Percentiles rank a stretch among this genome's conserved stretches.
These are phyloP conservation scores for Penicillium malachiteum DNA, from an alignment of 495 filamentous ascomycete species.

Conservation along the genomic window DNA sequence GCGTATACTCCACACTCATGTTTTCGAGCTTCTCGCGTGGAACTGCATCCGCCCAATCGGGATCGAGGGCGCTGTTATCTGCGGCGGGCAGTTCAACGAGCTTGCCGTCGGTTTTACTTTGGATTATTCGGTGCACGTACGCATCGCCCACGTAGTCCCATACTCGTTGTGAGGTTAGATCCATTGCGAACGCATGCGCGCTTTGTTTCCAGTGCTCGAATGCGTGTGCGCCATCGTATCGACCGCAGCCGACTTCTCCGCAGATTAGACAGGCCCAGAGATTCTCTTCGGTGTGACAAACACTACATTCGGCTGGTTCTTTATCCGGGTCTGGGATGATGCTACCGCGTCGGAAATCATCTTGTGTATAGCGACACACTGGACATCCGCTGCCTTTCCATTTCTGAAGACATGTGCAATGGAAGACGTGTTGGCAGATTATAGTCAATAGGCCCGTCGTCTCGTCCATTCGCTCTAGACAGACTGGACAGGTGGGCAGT, in stretches of 20 bases:
- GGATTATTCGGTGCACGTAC: constrained; percentile 93
- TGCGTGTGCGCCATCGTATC: constrained; percentile 91
- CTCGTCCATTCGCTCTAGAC: constrained; percentile 97
- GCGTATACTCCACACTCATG: constrained; percentile 91
- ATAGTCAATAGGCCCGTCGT: constrained; percentile 93
- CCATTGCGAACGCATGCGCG: constrained; percentile 86
- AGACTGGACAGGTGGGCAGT: constrained; percentile 94
- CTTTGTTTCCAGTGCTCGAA: constrained; percentile 92
- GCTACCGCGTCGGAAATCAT: constrained; percentile 41
- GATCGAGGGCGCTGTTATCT: constrained; percentile 43
- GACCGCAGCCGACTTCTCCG: constrained; percentile 87
- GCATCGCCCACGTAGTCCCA: constrained; percentile 96
- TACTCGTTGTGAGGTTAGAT: constrained; percentile 87
- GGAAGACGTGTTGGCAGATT: constrained; percentile 96
- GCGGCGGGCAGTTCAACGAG: constrained; percentile 74
- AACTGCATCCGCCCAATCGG: constrained; percentile 65
- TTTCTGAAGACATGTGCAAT: constrained; percentile 94
- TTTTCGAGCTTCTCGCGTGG: constrained; percentile 88
- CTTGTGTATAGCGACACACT: constrained; percentile 86
- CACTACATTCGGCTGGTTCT: constrained; percentile 58
- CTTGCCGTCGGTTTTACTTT: constrained; percentile 85
- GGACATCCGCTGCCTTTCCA: constrained; percentile 94
- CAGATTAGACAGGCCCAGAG: constrained; percentile 96
- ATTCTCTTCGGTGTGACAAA: constrained; percentile 74
- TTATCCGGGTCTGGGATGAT: constrained; percentile 31